These are phyloP conservation scores for Taphrina pruni DNA, from an alignment of 1,139 yeast genomes.

Conservation along the genomic window DNA sequence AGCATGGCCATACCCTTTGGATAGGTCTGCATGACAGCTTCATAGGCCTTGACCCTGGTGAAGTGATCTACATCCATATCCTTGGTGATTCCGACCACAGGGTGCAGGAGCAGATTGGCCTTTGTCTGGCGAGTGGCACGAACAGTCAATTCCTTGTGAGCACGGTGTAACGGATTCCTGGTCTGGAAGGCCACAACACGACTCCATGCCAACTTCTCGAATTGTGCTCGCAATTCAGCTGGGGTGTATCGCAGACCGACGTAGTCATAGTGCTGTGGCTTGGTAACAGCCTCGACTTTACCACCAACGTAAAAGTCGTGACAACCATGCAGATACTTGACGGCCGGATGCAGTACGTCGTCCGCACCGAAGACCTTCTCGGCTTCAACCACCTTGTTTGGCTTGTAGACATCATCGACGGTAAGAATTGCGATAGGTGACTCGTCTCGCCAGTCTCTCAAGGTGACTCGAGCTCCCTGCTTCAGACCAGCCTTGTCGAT, in stretches of 20 bases:
- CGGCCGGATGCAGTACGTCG: slow-evolving; percentile 96
- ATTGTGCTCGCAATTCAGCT: slow-evolving; percentile 84
- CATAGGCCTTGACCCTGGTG: slow-evolving; percentile 93
- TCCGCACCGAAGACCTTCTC: slow-evolving; percentile 82
- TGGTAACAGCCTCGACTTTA: slow-evolving; percentile 75
- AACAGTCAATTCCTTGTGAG: slow-evolving; percentile 93
- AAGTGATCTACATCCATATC: slow-evolving; percentile 99
- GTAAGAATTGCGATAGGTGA: slow-evolving; percentile 74
- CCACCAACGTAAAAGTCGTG: slow-evolving; percentile 91
- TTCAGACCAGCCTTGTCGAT: slow-evolving; percentile 57
- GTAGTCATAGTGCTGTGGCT: slow-evolving; percentile 90
- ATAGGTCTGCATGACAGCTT: slow-evolving; percentile 86
- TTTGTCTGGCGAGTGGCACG: slow-evolving; percentile 85
- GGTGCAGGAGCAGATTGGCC: slow-evolving; percentile 87
- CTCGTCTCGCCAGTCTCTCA: slow-evolving; percentile 84
- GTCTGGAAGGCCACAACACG: slow-evolving; percentile 97
- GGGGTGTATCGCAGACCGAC: slow-evolving; percentile 88
- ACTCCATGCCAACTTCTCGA: slow-evolving; percentile 80
- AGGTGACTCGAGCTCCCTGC: slow-evolving; percentile 69
- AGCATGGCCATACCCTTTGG: slow-evolving; percentile 93
- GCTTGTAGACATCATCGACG: slow-evolving; percentile 77
- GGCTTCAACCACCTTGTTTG: slow-evolving; percentile 81
- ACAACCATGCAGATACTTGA: slow-evolving; percentile 69
- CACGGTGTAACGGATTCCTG: slow-evolving; percentile 98
- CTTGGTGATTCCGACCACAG: slow-evolving; percentile 95